phyloP scores from a whole-genome alignment of 257 asterid genomes.

The Nicotiana sylvestris region DNA sequence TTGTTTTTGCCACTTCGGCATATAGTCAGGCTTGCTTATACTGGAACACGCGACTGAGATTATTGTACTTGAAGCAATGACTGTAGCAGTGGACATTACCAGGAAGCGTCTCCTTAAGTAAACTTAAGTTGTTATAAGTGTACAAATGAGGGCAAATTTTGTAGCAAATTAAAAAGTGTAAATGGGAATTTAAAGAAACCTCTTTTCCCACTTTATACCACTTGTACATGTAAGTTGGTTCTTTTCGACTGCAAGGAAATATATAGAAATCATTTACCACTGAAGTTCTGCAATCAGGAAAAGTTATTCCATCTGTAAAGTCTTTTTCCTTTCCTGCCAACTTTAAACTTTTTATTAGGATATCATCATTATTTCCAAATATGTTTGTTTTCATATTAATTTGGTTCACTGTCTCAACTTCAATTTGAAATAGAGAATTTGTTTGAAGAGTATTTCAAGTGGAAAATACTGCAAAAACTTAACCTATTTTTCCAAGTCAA shows the following conservation, averaged over 20 bases:
- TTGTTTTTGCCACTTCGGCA: constrained; percentile 3
- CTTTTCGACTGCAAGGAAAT: neutral
- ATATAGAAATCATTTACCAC: neutral
- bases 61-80: neutral
- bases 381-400: too few relatives aligned
- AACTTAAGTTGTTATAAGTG: neutral
- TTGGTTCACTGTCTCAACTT: too few relatives aligned
- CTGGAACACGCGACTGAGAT: neutral
- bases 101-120: neutral
- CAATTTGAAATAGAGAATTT: too few relatives aligned
- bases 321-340: neutral
- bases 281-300: neutral
- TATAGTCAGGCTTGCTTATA: neutral
- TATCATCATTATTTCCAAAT: too few relatives aligned
- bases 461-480: too few relatives aligned
- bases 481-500: too few relatives aligned
- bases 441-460: too few relatives aligned
- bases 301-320: neutral
- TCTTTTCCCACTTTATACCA: neutral
- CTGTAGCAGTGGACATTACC: neutral
- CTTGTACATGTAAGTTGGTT: neutral
- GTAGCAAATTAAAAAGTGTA: neutral
- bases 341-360: neutral
- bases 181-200: neutral
- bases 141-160: constrained; percentile 10